These are phyloP conservation scores for Solanum chiquidenum DNA, from an alignment of 257 asterid genomes.

Conservation along the genomic window DNA sequence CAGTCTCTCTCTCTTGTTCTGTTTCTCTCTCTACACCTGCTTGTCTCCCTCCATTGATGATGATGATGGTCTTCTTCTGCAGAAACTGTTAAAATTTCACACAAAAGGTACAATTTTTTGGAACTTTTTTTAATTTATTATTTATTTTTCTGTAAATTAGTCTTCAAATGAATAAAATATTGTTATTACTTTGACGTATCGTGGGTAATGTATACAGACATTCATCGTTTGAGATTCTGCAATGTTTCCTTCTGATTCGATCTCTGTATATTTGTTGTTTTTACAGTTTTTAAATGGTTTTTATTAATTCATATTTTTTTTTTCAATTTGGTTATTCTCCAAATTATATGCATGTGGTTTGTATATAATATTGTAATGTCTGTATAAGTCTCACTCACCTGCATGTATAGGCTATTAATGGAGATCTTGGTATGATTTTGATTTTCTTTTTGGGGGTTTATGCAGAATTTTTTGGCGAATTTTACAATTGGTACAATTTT, in stretches of 20 bases:
- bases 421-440: conserved; percentile 5
- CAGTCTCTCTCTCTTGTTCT: conserved; percentile 1
- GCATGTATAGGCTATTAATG: background rate
- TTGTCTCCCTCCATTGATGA: conserved; percentile 28
- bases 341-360: conserved; percentile 1
- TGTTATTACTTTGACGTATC: background rate
- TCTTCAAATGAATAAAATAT: background rate
- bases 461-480: background rate
- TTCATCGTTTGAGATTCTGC: background rate
- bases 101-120: conserved; percentile 13
- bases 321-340: conserved; percentile 3
- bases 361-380: background rate
- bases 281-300: background rate
- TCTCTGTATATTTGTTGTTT: conserved; percentile 14
- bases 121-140: background rate
- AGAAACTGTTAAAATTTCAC: conserved; percentile 6
- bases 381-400: background rate
- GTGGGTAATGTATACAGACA: background rate
- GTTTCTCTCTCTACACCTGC: conserved; percentile 1
- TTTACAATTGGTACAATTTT: background rate
- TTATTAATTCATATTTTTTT: background rate
- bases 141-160: background rate
- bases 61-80: background rate
- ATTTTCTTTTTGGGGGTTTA: background rate
- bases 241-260: conserved; percentile 31